A percentile compares a stretch with the other conserved stretches of the same genome.
Conservation (phyloP, 495 filamentous ascomycete species). For the Neurospora sp. region DNA sequence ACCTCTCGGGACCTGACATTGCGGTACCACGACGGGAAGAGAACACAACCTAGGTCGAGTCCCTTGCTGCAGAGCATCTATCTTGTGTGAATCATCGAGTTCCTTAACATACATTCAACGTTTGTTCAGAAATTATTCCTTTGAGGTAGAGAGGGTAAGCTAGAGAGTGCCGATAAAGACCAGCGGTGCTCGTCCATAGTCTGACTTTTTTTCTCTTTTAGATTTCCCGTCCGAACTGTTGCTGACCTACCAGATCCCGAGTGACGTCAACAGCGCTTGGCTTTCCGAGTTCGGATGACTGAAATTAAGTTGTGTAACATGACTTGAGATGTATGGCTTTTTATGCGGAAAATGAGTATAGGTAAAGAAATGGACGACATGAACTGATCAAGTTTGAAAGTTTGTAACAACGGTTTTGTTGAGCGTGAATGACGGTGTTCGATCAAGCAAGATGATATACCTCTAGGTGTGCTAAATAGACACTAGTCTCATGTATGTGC, state of each 20-base stretch:
- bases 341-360: not conserved
- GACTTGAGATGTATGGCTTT: not conserved
- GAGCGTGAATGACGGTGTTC: not conserved
- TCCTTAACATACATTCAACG: not conserved
- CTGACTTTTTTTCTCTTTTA: not conserved
- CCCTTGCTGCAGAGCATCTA: not conserved
- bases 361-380: not conserved
- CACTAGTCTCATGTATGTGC: not conserved
- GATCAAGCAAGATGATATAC: not conserved
- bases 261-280: not conserved
- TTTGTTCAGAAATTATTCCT: not conserved
- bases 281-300: not conserved
- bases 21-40: not conserved
- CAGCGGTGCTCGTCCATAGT: not conserved
- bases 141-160: not conserved
- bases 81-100: not conserved
- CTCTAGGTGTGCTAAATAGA: not conserved
- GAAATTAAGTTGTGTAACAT: not conserved
- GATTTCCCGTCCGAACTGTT: not conserved
- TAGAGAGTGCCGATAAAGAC: not conserved
- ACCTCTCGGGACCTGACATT: not conserved
- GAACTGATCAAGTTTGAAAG: not conserved
- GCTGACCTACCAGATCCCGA: not conserved
- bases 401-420: not conserved
- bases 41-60: not conserved